Evolutionary conservation across 768 basidiomycete species (phyloP), one percentile per base, ranked within the genome.

Genomic region (Pseudohyphozyma bogoriensis): DNA sequence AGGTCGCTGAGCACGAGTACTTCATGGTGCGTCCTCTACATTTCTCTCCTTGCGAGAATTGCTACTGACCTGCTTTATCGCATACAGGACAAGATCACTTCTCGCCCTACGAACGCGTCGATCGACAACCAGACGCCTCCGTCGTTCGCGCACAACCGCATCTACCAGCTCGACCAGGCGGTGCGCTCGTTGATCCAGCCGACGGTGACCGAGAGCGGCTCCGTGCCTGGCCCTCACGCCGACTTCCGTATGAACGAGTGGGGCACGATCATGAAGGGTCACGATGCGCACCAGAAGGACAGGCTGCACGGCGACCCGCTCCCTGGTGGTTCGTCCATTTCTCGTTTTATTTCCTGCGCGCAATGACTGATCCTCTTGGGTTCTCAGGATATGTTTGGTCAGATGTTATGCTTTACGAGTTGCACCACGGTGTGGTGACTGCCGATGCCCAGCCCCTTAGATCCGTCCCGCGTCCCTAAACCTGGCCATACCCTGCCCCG

Each of bases 1-100:
- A 67, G 39, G 59, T 58, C 18, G 58, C 65, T n/a, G 69, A 70
- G 37, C 53, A 58, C 18, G 65, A 69, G 52, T 70, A 70, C 60
- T 70, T 67, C 55, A 62, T 67, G 60, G 69, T 70, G 20, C 51
- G 69, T 39, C 24, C 13, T 12, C 4, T 37, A 20, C 18, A 4
- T 22, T 36, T 20, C 11, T 22, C 22, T 39, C 22, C 18, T 20
- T 39, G 50, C 33, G 11, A 15, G n/a, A 20, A 29, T 29, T 31
- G 18, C 36, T 10, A 9, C 51, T 40, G 52, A 42, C 24, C 29
- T 26, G 1, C 8, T 10, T 20, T 9, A 20, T 4, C 26, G 20
- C 3, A 13, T 26, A 28, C 51, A 65, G 58, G 66, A 69, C 63
- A 67, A 65, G 49, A 63, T 67, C 56, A 56, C 53, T 22, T 50